A percentile compares a stretch with the other conserved stretches of the same genome.
phyloP scores from a whole-genome alignment of 768 basidiomycete genomes.

The Russula sp. region DNA sequence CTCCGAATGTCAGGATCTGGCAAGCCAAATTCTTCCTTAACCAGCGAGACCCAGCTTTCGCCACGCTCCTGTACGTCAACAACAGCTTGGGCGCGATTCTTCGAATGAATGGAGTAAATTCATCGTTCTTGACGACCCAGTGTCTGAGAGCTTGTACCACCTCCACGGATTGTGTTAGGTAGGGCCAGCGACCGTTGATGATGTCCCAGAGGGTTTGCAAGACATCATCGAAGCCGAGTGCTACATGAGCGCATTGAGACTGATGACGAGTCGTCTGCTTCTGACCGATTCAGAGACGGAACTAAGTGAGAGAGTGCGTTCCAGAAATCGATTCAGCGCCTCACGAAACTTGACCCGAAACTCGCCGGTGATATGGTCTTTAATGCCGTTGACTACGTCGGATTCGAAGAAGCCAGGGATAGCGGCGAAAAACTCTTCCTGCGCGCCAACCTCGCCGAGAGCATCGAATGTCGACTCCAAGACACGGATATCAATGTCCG shows the following conservation, averaged over 20 bases:
- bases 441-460: not conserved
- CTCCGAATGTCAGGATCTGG: not conserved
- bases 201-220: not conserved
- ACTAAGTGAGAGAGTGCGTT: not conserved
- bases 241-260: not conserved
- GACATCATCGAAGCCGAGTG: not conserved
- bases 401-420: constrained; percentile 13
- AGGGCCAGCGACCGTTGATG: not conserved
- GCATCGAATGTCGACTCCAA: constrained; percentile 1
- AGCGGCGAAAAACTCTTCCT: not conserved
- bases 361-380: not conserved
- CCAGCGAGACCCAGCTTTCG: not conserved
- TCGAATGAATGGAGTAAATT: not conserved
- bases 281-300: not conserved
- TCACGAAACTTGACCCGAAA: not conserved
- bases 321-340: not conserved
- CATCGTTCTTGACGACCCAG: not conserved
- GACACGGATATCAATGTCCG: not conserved
- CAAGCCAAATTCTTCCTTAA: not conserved
- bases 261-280: not conserved
- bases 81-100: not conserved
- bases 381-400: not conserved
- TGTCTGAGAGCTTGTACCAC: not conserved
- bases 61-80: not conserved
- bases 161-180: not conserved